phyloP scores from a whole-genome alignment of 495 filamentous ascomycete species.

The Lophiostoma macrostomum region DNA sequence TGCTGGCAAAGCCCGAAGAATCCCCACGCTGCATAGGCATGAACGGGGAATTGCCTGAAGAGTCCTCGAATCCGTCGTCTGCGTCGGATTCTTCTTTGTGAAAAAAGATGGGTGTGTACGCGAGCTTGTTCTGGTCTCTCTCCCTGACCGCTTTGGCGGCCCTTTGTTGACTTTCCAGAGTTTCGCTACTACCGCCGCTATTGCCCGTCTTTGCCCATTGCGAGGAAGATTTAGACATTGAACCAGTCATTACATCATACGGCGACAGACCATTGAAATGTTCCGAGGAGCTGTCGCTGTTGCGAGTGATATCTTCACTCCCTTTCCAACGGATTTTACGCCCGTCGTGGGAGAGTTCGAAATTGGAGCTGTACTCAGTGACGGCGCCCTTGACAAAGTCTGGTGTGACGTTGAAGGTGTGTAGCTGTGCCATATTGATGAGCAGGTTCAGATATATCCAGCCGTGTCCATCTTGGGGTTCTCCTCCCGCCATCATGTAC shows the following conservation, averaged over 20 bases:
- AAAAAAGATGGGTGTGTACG: slow-evolving; percentile 43
- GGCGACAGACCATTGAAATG: slow-evolving; percentile 15
- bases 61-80: slow-evolving; percentile 23
- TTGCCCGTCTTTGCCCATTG: slow-evolving; percentile 7
- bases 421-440: slow-evolving; percentile 75
- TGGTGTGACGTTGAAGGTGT: slow-evolving; percentile 71
- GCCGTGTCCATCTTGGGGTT: slow-evolving; percentile 46
- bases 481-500: slow-evolving; percentile 50
- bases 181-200: slow-evolving; percentile 7
- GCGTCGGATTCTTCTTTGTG: slow-evolving; percentile 38
- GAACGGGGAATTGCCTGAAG: slow-evolving; percentile 17
- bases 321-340: slow-evolving; percentile 72
- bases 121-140: slow-evolving; percentile 27
- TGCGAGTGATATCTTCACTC: slow-evolving; percentile 55
- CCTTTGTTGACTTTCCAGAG: neutral
- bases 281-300: slow-evolving; percentile 49
- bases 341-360: slow-evolving; percentile 72
- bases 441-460: slow-evolving; percentile 84
- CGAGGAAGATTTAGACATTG: slow-evolving; percentile 1
- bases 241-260: neutral
- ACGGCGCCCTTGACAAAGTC: slow-evolving; percentile 69
- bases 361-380: slow-evolving; percentile 59
- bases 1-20: slow-evolving; percentile 37
- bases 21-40: slow-evolving; percentile 23
- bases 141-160: slow-evolving; percentile 7